Evolutionary conservation across 352 stramenopile species (phyloP), one percentile per base, ranked within the genome.

Genomic region (Pythium folliculosum): DNA sequence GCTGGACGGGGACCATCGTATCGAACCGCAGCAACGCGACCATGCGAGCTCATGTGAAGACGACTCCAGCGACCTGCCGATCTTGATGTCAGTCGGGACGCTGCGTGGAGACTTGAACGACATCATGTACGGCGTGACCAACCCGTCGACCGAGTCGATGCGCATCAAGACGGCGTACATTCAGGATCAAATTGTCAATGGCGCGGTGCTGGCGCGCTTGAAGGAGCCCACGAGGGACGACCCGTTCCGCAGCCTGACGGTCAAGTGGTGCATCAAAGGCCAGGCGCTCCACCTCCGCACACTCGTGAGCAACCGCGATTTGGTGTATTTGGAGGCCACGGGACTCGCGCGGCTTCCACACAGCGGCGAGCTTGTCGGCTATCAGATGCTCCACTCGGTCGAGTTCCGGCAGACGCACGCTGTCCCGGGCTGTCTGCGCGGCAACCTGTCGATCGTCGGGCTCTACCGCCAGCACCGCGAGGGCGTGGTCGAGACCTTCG

Each of bases 181-280:
- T 38, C 60, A 85, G 10, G 81, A 88, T 64, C 64, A 71, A 54
- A 65, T 85, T 43, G 67, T 81, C 21, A 65, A 87, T 65, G 71
- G 63, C 38, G 73, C 77, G 13, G 73, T 89, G 49, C 62, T 89
- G 19, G 69, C 67, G 4, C 60, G 69, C 23, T 40, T 89, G 22
- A 21, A 72, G 3, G 64, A 76, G 48, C 77, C 81, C 25, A 67
- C 70, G 13, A 51, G 59, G 35, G 61, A 65, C 3, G 73, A 89
- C 27, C 82, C 82, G 52, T 89, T 80, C 55, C 77, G 73, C 70
- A 21, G 32, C n/a, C n/a, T 86, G 12, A 63, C 71, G 1, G 54
- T 91, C 54, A 89, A 88, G 47, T 89, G 82, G 82, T 72, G 57
- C 37, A 76, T 88, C 25, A 89, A 89, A 56, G 67, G 50, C 58